Conservation (phyloP, 805 yeast genomes). For the Wickerhamiella bombiphila region DNA sequence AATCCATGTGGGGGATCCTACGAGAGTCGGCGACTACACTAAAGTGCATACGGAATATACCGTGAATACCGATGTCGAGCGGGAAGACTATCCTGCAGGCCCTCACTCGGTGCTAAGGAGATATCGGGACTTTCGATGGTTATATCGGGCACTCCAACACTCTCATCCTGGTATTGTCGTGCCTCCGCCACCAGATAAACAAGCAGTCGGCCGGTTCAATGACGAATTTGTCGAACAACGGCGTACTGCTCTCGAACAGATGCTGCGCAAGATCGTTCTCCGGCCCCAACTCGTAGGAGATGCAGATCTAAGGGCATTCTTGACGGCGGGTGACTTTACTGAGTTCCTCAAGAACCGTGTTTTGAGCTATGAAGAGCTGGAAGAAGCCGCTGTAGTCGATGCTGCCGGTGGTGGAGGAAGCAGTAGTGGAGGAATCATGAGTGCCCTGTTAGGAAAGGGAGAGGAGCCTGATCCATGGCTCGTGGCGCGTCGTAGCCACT, state of each 20-base stretch:
- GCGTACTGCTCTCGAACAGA: slow-evolving; percentile 67
- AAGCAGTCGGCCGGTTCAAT: slow-evolving; percentile 81
- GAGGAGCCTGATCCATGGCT: slow-evolving; percentile 72
- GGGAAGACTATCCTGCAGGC: slow-evolving; percentile 25
- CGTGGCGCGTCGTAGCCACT: slow-evolving; percentile 47
- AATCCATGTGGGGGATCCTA: slow-evolving; percentile 76
- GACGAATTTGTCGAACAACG: slow-evolving; percentile 80
- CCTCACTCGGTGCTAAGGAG: slow-evolving; percentile 60
- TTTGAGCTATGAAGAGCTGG: slow-evolving; percentile 36
- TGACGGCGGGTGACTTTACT: slow-evolving; percentile 57
- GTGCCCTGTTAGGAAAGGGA: slow-evolving; percentile 58
- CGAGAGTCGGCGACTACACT: slow-evolving; percentile 80
- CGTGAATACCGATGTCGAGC: slow-evolving; percentile 47
- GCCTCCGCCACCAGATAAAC: slow-evolving; percentile 95
- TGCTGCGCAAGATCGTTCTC: slow-evolving; percentile 60
- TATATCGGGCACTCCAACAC: slow-evolving; percentile 71
- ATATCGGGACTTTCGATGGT: slow-evolving; percentile 87
- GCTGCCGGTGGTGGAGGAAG: slow-evolving; percentile 28
- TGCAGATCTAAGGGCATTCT: slow-evolving; percentile 60
- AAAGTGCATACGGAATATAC: slow-evolving; percentile 79
- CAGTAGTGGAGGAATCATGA: slow-evolving; percentile 60
- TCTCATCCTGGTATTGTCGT: slow-evolving; percentile 82
- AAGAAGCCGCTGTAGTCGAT: slow-evolving; percentile 1
- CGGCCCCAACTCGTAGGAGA: slow-evolving; percentile 49
- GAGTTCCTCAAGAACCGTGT: slow-evolving; percentile 42